Percentiles rank a stretch among this genome's conserved stretches.
phyloP scores from a whole-genome alignment of 2,329 filamentous ascomycete species.

The Aureobasidium mangrovei region DNA sequence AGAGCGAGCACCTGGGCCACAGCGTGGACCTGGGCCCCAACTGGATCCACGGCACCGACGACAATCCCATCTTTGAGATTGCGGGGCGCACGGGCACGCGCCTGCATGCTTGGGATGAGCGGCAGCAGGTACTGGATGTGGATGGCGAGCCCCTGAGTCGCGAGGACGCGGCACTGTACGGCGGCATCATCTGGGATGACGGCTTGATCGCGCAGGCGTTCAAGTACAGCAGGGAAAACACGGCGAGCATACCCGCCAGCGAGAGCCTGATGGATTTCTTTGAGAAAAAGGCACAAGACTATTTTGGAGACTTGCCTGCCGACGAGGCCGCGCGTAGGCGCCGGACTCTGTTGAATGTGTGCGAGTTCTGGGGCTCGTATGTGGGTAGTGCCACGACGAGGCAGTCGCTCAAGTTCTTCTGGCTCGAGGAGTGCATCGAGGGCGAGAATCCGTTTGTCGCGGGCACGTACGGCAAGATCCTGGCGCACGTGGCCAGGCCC shows the following conservation, averaged over 20 bases:
- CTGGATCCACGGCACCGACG: conserved; percentile 66
- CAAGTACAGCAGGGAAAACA: conserved; percentile 52
- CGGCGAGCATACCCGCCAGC: conserved; percentile 42
- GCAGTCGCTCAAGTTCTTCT: conserved; percentile 68
- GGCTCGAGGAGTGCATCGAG: conserved; percentile 70
- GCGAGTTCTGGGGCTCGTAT: conserved; percentile 62
- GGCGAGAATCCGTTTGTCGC: conserved; percentile 58
- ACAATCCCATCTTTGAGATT: conserved; percentile 62
- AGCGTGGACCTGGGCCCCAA: conserved; percentile 62
- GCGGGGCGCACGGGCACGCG: conserved; percentile 52
- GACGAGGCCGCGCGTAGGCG: conserved; percentile 37
- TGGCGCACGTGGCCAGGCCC: conserved; percentile 51
- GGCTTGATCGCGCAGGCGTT: conserved; percentile 58
- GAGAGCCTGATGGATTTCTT: conserved; percentile 52
- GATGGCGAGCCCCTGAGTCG: conserved; percentile 43
- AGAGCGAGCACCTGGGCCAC: conserved; percentile 36
- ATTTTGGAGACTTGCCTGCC: conserved; percentile 29
- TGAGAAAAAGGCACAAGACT: conserved; percentile 37
- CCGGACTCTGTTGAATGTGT: conserved; percentile 43
- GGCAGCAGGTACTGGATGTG: conserved; percentile 49
- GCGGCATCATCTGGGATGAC: conserved; percentile 51
- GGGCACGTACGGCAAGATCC: conserved; percentile 51
- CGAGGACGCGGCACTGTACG: conserved; percentile 30
- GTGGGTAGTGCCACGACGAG: conserved; percentile 54
- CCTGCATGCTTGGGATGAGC: conserved; percentile 45